phyloP scores from a whole-genome alignment of 352 stramenopile species.

The Phytophthora pluvialis region DNA sequence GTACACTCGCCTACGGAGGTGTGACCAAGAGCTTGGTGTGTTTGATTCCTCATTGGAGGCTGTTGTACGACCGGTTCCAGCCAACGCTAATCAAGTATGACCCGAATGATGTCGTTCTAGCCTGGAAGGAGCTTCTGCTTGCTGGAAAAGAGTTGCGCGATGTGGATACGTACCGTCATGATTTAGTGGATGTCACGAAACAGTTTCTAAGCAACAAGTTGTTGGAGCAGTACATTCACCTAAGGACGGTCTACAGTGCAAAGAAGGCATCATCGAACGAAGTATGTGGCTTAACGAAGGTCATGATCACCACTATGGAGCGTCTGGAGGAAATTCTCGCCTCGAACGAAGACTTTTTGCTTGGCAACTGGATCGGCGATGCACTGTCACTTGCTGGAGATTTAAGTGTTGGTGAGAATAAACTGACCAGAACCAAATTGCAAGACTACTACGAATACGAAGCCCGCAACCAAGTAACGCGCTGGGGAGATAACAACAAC shows the following conservation, averaged over 20 bases:
- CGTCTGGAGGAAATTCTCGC: conserved; percentile 66
- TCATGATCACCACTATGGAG: conserved; percentile 53
- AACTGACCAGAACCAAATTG: conserved; percentile 24
- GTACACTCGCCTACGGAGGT: conserved; percentile 61
- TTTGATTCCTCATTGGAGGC: conserved; percentile 66
- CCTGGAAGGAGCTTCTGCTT: conserved; percentile 60
- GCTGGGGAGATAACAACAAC: conserved; percentile 78
- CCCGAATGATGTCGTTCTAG: conserved; percentile 53
- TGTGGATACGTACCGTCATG: conserved; percentile 67
- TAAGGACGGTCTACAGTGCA: conserved; percentile 51
- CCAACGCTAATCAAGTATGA: conserved; percentile 76
- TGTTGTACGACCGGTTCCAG: conserved; percentile 69
- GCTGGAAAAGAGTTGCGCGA: conserved; percentile 43
- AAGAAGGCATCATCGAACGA: conserved; percentile 32
- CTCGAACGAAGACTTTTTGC: conserved; percentile 73
- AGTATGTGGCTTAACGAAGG: conserved; percentile 45
- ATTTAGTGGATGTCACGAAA: conserved; percentile 74
- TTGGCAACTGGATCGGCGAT: conserved; percentile 74
- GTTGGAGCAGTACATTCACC: conserved; percentile 55
- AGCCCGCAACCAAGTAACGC: conserved; percentile 79
- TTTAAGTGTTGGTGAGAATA: conserved; percentile 17
- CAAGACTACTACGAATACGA: conserved; percentile 80
- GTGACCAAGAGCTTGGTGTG: conserved; percentile 79
- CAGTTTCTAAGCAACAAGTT: conserved; percentile 76
- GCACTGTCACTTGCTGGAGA: conserved; percentile 52